Evolutionary conservation across 2,329 filamentous ascomycete species (phyloP).

Genomic region (Fusarium anthophilum): DNA sequence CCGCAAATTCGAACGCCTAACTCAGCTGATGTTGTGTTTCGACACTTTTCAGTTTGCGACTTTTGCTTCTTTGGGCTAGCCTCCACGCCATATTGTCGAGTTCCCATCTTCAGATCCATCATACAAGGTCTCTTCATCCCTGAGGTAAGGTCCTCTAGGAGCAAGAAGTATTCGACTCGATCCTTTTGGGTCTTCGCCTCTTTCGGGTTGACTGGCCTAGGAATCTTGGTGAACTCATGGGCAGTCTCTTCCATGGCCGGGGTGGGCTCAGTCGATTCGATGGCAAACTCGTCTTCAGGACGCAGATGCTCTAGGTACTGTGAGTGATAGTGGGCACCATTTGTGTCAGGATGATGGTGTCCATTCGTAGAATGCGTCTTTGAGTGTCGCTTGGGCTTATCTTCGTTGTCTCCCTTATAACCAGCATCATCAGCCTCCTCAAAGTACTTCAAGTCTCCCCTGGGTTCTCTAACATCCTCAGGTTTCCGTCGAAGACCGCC

Average conservation of each 20-base stretch:
- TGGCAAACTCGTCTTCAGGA: constrained; percentile 44
- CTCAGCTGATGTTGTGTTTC: constrained; percentile 88
- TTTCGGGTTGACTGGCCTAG: constrained; percentile 77
- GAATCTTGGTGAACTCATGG: constrained; percentile 52
- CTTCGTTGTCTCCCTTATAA: constrained; percentile 71
- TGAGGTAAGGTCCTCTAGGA: constrained; percentile 93
- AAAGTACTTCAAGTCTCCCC: constrained; percentile 87
- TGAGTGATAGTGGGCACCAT: constrained; percentile 21
- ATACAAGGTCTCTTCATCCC: constrained; percentile 98
- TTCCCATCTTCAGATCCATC: constrained; percentile 98
- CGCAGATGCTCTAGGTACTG: constrained; percentile 44
- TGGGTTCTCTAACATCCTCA: constrained; percentile 73
- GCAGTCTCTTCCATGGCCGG: constrained; percentile 44
- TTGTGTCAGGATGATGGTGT: constrained; percentile 1
- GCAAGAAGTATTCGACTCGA: constrained; percentile 89
- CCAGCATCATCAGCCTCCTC: constrained; percentile 88
- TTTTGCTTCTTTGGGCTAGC: constrained; percentile 91
- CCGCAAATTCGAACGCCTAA: constrained; percentile 94
- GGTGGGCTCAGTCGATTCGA: constrained; percentile 50
- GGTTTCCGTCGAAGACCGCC: constrained; percentile 81
- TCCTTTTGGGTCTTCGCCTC: constrained; percentile 73
- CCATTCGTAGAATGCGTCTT: constrained; percentile 9
- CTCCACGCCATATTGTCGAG: constrained; percentile 93
- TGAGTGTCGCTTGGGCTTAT: constrained; percentile 16
- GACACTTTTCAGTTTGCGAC: constrained; percentile 93